Percentiles rank a stretch among this genome's conserved stretches.
phyloP scores from a whole-genome alignment of 1,139 yeast species.

The Spathaspora sp. region DNA sequence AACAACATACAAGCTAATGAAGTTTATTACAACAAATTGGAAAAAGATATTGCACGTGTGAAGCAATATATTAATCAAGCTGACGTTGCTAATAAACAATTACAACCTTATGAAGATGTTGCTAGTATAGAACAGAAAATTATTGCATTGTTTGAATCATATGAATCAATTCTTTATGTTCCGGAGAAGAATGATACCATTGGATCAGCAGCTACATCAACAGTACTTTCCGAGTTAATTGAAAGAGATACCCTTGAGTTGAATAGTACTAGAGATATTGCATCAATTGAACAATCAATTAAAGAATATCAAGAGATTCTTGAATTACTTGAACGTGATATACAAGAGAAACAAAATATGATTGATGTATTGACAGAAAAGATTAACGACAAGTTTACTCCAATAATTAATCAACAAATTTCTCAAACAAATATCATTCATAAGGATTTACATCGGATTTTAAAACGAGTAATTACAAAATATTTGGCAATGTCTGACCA shows the following conservation, averaged over 20 bases:
- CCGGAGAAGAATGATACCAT: conserved; percentile 40
- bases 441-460: conserved; percentile 15
- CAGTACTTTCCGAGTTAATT: conserved; percentile 19
- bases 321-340: conserved; percentile 4
- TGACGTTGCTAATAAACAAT: conserved; percentile 21
- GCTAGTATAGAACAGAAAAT: conserved; percentile 17
- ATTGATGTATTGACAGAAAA: conserved; percentile 3
- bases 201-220: conserved; percentile 35
- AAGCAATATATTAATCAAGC: conserved; percentile 30
- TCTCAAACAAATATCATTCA: conserved; percentile 16
- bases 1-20: conserved; percentile 11
- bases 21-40: conserved; percentile 26
- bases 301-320: conserved; percentile 11
- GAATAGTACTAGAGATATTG: conserved; percentile 1
- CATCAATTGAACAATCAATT: background rate
- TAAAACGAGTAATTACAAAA: conserved; percentile 24
- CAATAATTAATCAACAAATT: conserved; percentile 7
- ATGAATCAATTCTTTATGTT: conserved; percentile 29
- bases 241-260: conserved; percentile 4
- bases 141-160: conserved; percentile 30
- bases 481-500: conserved; percentile 25
- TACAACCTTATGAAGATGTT: conserved; percentile 12
- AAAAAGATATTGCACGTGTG: conserved; percentile 28
- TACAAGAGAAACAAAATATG: conserved; percentile 2
- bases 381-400: conserved; percentile 5